phyloP scores from a whole-genome alignment of 257 asterid genomes.

The Datura wrightii region DNA sequence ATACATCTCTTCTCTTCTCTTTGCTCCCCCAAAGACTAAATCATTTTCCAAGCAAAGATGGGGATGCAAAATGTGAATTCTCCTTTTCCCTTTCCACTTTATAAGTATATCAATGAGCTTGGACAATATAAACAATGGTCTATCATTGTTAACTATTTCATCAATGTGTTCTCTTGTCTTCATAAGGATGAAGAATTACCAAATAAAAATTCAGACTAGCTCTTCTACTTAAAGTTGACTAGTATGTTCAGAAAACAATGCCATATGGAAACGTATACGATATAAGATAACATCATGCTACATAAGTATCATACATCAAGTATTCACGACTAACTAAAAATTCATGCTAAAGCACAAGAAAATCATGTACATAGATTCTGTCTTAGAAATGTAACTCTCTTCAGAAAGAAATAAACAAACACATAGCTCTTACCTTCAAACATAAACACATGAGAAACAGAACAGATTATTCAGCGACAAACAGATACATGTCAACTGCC shows the following conservation, averaged over 20 bases:
- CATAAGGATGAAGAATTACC: not conserved
- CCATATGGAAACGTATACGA: not conserved
- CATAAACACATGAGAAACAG: not conserved
- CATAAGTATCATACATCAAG: not conserved
- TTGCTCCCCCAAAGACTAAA: not conserved
- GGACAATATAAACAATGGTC: not conserved
- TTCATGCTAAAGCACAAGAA: not conserved
- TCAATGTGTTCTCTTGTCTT: not conserved
- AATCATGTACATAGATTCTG: not conserved
- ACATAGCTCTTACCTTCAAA: not conserved
- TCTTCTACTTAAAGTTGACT: not conserved
- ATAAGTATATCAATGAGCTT: slow-evolving; percentile 7
- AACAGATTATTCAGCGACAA: not conserved
- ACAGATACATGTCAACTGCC: slow-evolving; percentile 1
- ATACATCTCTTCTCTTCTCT: not conserved
- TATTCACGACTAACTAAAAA: not conserved
- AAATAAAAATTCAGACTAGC: not conserved
- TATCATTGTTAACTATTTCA: not conserved
- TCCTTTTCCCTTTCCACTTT: not conserved
- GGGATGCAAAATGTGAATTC: not conserved
- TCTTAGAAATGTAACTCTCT: not conserved
- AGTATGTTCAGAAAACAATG: not conserved
- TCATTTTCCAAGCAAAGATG: not conserved
- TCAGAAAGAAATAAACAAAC: not conserved
- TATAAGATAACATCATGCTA: too few species aligned